Evolutionary conservation across 169 alveolate genomes (phyloP), one percentile per base, ranked within the genome.

Genomic region (Plasmodium inui): DNA sequence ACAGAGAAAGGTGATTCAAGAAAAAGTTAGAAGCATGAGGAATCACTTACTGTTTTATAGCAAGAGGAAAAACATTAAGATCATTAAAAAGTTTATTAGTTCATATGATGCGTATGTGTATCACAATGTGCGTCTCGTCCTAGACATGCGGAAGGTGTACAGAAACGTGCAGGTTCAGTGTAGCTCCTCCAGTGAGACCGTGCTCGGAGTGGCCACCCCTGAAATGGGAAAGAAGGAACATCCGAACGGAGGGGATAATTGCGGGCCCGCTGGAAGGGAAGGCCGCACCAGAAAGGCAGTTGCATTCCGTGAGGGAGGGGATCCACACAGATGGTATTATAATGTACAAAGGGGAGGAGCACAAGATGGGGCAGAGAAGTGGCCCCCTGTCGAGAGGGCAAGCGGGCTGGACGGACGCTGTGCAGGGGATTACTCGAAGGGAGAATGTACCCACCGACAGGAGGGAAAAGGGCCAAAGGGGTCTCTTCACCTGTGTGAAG

Each of bases 31-130:
- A 79, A 57, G 44, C 46, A 79, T 53, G 61, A 61, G 22, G 61
- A 44, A 71, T 46, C 88, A 55, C 41, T 26, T 67, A 19, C 22
- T 57, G 22, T 86, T 86, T 19, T 34, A 76, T 53, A 55, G 57
- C n/a, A 86, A 76, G 67, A 50, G 41, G 46, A 76, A 53, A 55
- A 83, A 30, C 19, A 71, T 83, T 34, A 89, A 89, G 61, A 67
- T 89, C 0, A 89, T 89, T 79, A 89, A 89, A 26, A 37, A 89
- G 61, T 89, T 89, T 79, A 80, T 89, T n/a, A 89, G 94, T 44
- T 34, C 94, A 1, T 89, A 89, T 61, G 89, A 89, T 37, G 70
- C 94, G 4, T 89, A 89, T 67, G 34, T 89, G 5, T 89, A 89
- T 79, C 94, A 89, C 32, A 46, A 79, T 79, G 76, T 89, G 70